Evolutionary conservation across 768 basidiomycete species (phyloP).

Genomic region (Leccinum broughii): DNA sequence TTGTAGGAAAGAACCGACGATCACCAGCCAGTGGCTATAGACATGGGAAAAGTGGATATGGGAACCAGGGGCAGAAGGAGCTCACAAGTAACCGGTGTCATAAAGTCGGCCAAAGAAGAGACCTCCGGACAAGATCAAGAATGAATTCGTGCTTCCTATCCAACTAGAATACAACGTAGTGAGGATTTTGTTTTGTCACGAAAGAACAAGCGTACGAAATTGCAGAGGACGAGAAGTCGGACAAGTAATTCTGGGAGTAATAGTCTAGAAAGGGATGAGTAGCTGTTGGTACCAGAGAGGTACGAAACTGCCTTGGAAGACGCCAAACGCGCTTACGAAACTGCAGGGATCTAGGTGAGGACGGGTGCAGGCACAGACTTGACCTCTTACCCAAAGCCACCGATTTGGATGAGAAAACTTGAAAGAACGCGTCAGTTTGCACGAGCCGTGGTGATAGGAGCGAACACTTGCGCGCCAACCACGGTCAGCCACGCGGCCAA

Average conservation of each 20-base stretch:
- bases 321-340: slow-evolving; percentile 39
- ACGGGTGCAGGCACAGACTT: neutral
- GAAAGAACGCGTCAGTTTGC: slow-evolving; percentile 1
- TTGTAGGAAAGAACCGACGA: slow-evolving; percentile 45
- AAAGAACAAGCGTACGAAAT: slow-evolving; percentile 33
- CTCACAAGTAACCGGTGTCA: slow-evolving; percentile 53
- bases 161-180: slow-evolving; percentile 27
- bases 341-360: slow-evolving; percentile 16
- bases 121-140: slow-evolving; percentile 44
- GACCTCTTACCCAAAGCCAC: slow-evolving; percentile 36
- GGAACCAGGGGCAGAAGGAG: neutral
- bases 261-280: slow-evolving; percentile 32
- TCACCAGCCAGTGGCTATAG: slow-evolving; percentile 43
- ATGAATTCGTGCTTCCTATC: slow-evolving; percentile 52
- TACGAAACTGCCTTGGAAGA: slow-evolving; percentile 37
- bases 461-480: slow-evolving; percentile 23
- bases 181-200: neutral
- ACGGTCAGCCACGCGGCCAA: slow-evolving; percentile 26
- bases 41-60: neutral
- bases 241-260: slow-evolving; percentile 38
- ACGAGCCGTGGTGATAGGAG: neutral
- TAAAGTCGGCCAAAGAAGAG: slow-evolving; percentile 49
- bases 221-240: slow-evolving; percentile 36
- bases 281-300: neutral
- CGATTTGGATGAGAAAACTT: slow-evolving; percentile 39